phyloP scores from a whole-genome alignment of 1,139 yeast species.

The Yamadazyma epiphylla region DNA sequence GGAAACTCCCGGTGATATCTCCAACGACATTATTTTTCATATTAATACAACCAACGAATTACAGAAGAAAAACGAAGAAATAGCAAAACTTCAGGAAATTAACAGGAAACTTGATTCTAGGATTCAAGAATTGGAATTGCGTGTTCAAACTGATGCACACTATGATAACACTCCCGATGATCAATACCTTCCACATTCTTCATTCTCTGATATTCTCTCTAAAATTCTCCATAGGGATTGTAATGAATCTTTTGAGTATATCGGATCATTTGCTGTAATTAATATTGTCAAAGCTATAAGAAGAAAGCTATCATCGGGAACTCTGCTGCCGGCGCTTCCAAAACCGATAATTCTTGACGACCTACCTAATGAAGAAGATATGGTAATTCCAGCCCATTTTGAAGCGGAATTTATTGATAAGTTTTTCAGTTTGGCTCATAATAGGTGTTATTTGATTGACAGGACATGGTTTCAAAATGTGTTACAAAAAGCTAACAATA shows the following conservation, averaged over 20 bases:
- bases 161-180: too few species aligned
- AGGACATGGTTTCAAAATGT: conserved; percentile 9
- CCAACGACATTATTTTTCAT: too few species aligned
- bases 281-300: conserved; percentile 12
- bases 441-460: conserved; percentile 12
- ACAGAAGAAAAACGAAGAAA: too few species aligned
- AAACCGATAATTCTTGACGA: conserved; percentile 7
- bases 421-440: conserved; percentile 14
- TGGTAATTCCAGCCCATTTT: conserved; percentile 5
- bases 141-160: too few species aligned
- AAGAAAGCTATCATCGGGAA: conserved; percentile 6
- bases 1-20: neutral
- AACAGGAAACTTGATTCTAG: too few species aligned
- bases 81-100: too few species aligned
- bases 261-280: conserved; percentile 14
- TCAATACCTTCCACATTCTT: conserved; percentile 4
- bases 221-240: conserved; percentile 8
- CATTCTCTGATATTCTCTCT: conserved; percentile 10
- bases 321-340: conserved; percentile 1
- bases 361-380: conserved; percentile 2
- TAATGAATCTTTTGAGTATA: conserved; percentile 11
- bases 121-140: too few species aligned
- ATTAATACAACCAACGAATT: too few species aligned
- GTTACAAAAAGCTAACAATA: conserved; percentile 2
- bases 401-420: conserved; percentile 8